Percentiles rank a stretch among this genome's conserved stretches.
Conservation (phyloP, 305 asterid species). For the Fraxinus latifolia region DNA sequence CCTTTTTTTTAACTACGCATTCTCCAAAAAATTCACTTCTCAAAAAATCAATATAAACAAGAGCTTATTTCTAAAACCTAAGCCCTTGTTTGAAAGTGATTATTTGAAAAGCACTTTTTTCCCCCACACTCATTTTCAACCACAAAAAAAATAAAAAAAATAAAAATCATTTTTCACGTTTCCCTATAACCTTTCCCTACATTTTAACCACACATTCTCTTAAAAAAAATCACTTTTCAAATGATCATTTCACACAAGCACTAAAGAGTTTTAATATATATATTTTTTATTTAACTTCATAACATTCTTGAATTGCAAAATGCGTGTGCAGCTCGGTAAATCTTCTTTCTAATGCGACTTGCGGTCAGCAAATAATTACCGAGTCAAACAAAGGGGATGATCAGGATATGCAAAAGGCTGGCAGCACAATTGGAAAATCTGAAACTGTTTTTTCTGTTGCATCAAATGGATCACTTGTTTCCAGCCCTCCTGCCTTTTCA, state of each 20-base stretch:
- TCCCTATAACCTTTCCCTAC: too few relatives aligned
- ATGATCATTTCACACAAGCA: not conserved
- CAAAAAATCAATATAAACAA: not conserved
- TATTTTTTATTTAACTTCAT: not conserved
- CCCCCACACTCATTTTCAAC: not conserved
- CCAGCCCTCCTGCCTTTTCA: slow-evolving; percentile 21
- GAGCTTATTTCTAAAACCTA: not conserved
- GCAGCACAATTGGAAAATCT: slow-evolving; percentile 30
- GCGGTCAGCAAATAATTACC: slow-evolving; percentile 18
- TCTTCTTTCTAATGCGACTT: slow-evolving; percentile 26
- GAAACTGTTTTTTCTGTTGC: slow-evolving; percentile 25
- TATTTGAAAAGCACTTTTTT: not conserved
- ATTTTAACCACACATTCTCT: too few relatives aligned
- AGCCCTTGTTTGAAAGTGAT: not conserved
- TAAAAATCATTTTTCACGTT: too few relatives aligned
- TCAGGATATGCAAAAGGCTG: slow-evolving; percentile 26
- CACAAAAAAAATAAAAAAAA: not conserved
- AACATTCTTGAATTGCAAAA: not conserved
- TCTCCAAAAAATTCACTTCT: not conserved
- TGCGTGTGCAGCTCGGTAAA: slow-evolving; percentile 35
- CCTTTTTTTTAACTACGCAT: too few relatives aligned
- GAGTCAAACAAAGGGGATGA: slow-evolving; percentile 26
- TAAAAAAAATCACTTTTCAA: not conserved
- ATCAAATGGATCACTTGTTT: slow-evolving; percentile 30
- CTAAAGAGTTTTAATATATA: not conserved